Percentiles rank a stretch among this genome's conserved stretches.
Conservation (phyloP, 2,329 filamentous ascomycete species). For the Fusarium marasasianum region DNA sequence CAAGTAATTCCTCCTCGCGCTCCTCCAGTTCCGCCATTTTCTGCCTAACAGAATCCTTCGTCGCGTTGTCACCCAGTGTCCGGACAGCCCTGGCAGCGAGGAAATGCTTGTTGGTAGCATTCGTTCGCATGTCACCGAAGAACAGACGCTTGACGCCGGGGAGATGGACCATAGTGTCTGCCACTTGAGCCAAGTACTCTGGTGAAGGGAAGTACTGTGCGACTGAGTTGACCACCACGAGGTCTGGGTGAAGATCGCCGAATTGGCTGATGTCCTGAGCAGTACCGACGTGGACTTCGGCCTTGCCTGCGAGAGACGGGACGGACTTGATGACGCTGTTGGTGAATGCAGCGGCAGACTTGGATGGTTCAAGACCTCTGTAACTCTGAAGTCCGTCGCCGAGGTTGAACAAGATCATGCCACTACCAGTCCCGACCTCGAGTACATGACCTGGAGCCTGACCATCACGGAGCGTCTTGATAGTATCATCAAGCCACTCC, state of each 20-base stretch:
- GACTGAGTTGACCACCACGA: constrained; percentile 44
- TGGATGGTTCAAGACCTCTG: constrained; percentile 43
- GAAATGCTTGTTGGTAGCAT: constrained; percentile 30
- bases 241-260: background rate
- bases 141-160: constrained; percentile 12
- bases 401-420: constrained; percentile 48
- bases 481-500: constrained; percentile 47
- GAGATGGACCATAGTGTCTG: constrained; percentile 18
- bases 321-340: constrained; percentile 12
- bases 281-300: constrained; percentile 28
- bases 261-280: constrained; percentile 30
- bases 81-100: constrained; percentile 6
- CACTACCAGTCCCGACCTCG: constrained; percentile 45
- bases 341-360: constrained; percentile 34
- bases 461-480: constrained; percentile 30
- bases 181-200: constrained; percentile 35
- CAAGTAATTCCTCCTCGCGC: constrained; percentile 33
- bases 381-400: constrained; percentile 31
- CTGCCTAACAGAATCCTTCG: constrained; percentile 1
- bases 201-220: constrained; percentile 43
- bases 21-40: constrained; percentile 21
- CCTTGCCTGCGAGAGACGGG: constrained; percentile 16
- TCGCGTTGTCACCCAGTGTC: background rate
- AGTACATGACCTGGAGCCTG: constrained; percentile 28
- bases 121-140: constrained; percentile 39